Base-by-base conservation (phyloP, 2,329 filamentous ascomycete species). In the Polychaeton citri region DNA sequence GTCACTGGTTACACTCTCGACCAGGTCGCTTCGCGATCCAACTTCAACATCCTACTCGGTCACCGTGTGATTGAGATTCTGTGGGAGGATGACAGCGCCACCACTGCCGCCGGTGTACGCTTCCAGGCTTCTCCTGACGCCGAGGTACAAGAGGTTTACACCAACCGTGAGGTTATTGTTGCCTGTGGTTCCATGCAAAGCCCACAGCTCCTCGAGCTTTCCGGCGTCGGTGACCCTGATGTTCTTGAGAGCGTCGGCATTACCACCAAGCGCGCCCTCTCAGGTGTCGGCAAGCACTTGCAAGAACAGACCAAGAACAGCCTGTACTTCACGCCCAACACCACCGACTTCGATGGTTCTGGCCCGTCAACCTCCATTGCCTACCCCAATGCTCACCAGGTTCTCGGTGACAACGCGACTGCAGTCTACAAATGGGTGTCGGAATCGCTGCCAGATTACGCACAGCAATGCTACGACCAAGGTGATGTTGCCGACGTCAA, bases 161-260 rank as follows among this genome's bases (percentile, higher is more conserved):
- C 24, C 24, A 28, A 28, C 12, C 24, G 45, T 12, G 52, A 55
- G 33, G 46, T 55, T 8, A 51, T 55, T 19, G 17, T 54, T 15
- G 43, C 52, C 28, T 48, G 48, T 9, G 52, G 52, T 4, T 46
- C 50, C 13, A 33, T 54, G 9, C 51, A 53, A 21, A 50, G 44
- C 12, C 52, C 52, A 3, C 50, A 55, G 28, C 24, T 55, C 2
- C 45, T 55, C n/a, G 46, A 51, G 44, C 40, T 55, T 6, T 54
- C 52, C n/a, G 76, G 77, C 12, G 61, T 78, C 18, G 74, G 74
- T 2, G 57, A 61, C 33, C 52, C 54, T 1, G 44, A 56, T 0
- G 44, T 68, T 1, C 54, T 69, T 3, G 43, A 54, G 7, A 32
- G 30, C 30, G 13, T 32, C 3, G 18, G 18, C 5, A 32, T 32